Evolutionary conservation across 768 basidiomycete genomes (phyloP).

Genomic region (Atractiella rhizophila): DNA sequence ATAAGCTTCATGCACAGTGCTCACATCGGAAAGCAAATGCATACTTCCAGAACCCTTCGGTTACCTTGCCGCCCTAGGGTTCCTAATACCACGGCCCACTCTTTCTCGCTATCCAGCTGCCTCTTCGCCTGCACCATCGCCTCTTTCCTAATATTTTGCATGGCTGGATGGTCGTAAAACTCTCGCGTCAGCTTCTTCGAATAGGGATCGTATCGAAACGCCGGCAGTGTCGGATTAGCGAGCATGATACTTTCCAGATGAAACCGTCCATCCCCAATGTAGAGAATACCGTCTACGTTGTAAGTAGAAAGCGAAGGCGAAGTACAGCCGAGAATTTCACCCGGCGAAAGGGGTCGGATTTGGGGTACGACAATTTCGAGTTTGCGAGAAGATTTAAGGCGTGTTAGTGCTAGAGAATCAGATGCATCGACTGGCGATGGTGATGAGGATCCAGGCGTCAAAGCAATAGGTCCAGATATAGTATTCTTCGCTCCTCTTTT

Average conservation of each 20-base stretch:
- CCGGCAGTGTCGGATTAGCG: conserved; percentile 80
- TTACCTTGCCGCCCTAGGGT: conserved; percentile 88
- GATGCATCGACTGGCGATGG: not conserved
- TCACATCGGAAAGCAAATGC: not conserved
- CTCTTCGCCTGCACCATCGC: conserved; percentile 50
- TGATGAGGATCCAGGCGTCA: conserved; percentile 1
- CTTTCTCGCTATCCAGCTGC: conserved; percentile 21
- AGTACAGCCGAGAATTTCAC: conserved; percentile 91
- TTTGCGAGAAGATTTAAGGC: conserved; percentile 69
- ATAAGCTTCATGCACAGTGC: conserved; percentile 2
- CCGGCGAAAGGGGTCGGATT: conserved; percentile 82
- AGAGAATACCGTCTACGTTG: conserved; percentile 80
- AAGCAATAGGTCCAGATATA: no score
- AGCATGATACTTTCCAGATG: conserved; percentile 99
- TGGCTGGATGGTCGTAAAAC: conserved; percentile 64
- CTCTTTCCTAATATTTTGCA: conserved; percentile 46
- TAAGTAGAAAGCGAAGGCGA: conserved; percentile 45
- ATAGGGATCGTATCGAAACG: conserved; percentile 95
- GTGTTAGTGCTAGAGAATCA: not conserved
- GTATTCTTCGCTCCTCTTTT: conserved; percentile 3
- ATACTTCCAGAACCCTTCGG: conserved; percentile 56
- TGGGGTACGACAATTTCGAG: conserved; percentile 48
- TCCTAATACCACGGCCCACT: conserved; percentile 79
- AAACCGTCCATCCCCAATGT: conserved; percentile 92
- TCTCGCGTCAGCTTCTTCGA: conserved; percentile 90